Evolutionary conservation across 108 stramenopile genomes (phyloP), one percentile per base, ranked within the genome.

Genomic region (Fistulifera pelliculosa): DNA sequence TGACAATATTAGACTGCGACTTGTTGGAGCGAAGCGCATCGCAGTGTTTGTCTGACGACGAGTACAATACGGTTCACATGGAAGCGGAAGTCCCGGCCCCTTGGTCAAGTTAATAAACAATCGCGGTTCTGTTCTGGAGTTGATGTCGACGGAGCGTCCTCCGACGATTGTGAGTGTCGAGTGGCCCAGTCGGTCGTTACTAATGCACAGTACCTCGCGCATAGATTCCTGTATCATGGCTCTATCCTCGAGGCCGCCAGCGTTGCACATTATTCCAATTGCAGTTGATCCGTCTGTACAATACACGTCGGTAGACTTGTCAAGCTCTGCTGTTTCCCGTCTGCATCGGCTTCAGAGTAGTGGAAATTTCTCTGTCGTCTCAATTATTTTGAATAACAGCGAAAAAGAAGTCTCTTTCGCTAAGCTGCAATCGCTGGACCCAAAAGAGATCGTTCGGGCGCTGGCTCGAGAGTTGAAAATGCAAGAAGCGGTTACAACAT

Each of bases 1-100:
- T 80, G 24, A 58, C 75, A 13, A 47, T 86, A 13, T 35, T 81
- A 35, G 78, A 90, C 65, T 85, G 81, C 49, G 60, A 71, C 17
- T 35, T 64, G 17, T 27, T 75, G 41, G 67, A 70, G 15, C 75
- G 61, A 38, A 19, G 58, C 13, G 71, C 65, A 7, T 55, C 76
- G 1, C 71, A 78, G 27, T 28, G 41, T 12, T 25, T 69, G 16
- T 38, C 64, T 0, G 26, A 11, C 11, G 49, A 69, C 13, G 65
- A 69, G 38, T 57, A 59, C 41, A 11, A 51, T 5, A 27, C 21
- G n/a, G 21, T 51, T 23, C 22, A 27, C 21, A 16, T 4, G n/a
- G 50, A 28, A 27, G 27, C 26, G 15, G 50, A 51, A 5, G 6
- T 10, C 27, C n/a, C n/a, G 4, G 50, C 8, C 50, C 50, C 15